Base-by-base conservation (phyloP, 306 rosid genomes). In the Crotalaria pallida region DNA sequence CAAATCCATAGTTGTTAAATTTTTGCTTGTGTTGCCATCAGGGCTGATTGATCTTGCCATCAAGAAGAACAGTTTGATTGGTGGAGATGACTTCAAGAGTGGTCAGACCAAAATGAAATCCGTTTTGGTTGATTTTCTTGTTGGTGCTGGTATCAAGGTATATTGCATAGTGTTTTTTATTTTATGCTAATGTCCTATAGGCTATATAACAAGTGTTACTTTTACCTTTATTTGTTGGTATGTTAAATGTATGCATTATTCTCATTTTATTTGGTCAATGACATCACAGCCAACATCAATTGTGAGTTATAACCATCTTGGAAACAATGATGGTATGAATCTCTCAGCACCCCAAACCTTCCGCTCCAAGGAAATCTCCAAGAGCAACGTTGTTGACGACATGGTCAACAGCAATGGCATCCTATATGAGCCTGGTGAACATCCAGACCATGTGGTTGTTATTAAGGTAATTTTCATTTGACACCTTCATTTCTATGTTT, bases 61-160 rank as follows among this genome's bases (percentile, higher is more conserved):
- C 41, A 61, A 79, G 73, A 90, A 74, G 52, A 94, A 90, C 84
- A 75, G 81, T 80, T 84, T 94, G 84, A 94, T 94, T 61, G 98
- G 98, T 59, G 98, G 98, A 40, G 98, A 94, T 73, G 99, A 94
- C 81, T 94, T 94, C 58, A 94, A 94, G 84, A 94, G 98, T 85
- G 98, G 98, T 61, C 98, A 94, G 70, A 94, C 98, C 77, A 94
- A 94, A 81, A 94, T 94, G 91, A 94, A 94, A 77, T 94, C 97
- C 62, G 97, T 90, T n/a, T 51, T 94, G 80, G 99, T 94, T 5
- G 99, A 94, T 82, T 94, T 91, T 82, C 99, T 94, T 55, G 99
- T 94, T 16, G 99, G 99, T 18, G 99, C 99, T 80, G 99, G 99
- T 51, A 94, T 94, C 76, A 94, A 94, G 95, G 97, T 88, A 86